Conservation (phyloP, 2,329 filamentous ascomycete genomes). For the Colletotrichum caudatum region DNA sequence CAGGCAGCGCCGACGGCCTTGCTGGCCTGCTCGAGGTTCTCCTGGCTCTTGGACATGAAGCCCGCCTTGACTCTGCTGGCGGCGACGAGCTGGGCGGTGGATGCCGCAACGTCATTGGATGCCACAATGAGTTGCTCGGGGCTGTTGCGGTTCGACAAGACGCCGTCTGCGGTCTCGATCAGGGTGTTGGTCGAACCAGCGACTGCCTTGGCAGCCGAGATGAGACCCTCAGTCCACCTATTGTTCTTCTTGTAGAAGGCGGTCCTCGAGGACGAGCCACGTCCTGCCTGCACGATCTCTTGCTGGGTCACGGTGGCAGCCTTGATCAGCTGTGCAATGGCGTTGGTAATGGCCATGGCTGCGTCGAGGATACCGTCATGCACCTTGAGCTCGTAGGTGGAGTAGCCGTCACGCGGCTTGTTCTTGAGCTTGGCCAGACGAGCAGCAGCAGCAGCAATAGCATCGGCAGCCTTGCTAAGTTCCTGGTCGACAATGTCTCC, state of each 20-base stretch:
- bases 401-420: constrained; percentile 95
- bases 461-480: constrained; percentile 91
- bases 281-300: constrained; percentile 95
- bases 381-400: constrained; percentile 95
- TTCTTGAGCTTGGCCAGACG: constrained; percentile 92
- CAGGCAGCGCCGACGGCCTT: constrained; percentile 94
- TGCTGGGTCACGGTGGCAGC: constrained; percentile 93
- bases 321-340: constrained; percentile 94
- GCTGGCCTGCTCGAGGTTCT: constrained; percentile 88
- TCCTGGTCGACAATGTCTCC: constrained; percentile 94
- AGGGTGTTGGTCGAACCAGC: constrained; percentile 93
- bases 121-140: constrained; percentile 98
- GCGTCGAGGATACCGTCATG: constrained; percentile 96
- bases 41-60: constrained; percentile 98
- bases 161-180: constrained; percentile 97
- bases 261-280: constrained; percentile 86
- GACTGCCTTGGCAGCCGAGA: constrained; percentile 96
- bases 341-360: constrained; percentile 91
- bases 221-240: constrained; percentile 97
- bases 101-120: constrained; percentile 95
- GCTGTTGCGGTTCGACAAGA: constrained; percentile 90
- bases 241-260: constrained; percentile 99
- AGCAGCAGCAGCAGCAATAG: constrained; percentile 91
- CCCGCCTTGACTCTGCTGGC: constrained; percentile 96
- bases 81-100: constrained; percentile 95